Conservation (phyloP, 2,329 filamentous ascomycete species). For the Bipolaris bicolor region DNA sequence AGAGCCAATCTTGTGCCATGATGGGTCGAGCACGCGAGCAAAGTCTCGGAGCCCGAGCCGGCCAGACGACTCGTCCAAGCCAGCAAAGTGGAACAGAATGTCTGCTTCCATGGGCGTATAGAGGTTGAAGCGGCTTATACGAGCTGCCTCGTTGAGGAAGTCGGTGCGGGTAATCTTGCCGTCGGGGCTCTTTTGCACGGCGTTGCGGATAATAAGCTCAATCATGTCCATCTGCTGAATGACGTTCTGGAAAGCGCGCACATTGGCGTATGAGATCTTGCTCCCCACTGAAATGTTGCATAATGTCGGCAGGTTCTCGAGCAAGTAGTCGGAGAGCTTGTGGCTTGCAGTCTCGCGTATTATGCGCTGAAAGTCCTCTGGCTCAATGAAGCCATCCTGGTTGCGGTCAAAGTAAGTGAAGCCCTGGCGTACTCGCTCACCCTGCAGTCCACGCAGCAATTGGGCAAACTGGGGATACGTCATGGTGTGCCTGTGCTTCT, state of each 20-base stretch:
- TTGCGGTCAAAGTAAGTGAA: constrained; percentile 92
- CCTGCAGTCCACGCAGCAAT: constrained; percentile 95
- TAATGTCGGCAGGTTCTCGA: constrained; percentile 87
- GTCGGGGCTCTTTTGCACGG: constrained; percentile 80
- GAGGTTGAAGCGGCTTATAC: constrained; percentile 88
- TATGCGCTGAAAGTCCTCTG: constrained; percentile 95
- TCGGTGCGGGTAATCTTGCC: constrained; percentile 93
- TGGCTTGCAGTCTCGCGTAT: constrained; percentile 91
- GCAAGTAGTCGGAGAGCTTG: constrained; percentile 95
- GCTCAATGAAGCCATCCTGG: constrained; percentile 91
- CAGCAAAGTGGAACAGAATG: constrained; percentile 97
- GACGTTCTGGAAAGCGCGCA: constrained; percentile 97
- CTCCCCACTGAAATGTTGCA: constrained; percentile 92
- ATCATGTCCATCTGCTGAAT: constrained; percentile 98
- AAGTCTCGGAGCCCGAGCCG: constrained; percentile 84
- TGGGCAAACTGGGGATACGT: constrained; percentile 97
- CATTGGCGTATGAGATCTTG: constrained; percentile 97
- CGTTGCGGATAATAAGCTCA: constrained; percentile 88
- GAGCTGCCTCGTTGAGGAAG: constrained; percentile 91
- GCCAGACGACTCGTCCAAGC: constrained; percentile 86
- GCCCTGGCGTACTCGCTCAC: constrained; percentile 92
- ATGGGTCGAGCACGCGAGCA: constrained; percentile 90
- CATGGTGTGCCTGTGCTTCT: constrained; percentile 85
- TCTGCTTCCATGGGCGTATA: constrained; percentile 99
- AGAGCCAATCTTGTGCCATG: constrained; percentile 75